These are phyloP conservation scores for Neurospora sp. DNA, from an alignment of 495 filamentous ascomycete species.

Conservation along the genomic window DNA sequence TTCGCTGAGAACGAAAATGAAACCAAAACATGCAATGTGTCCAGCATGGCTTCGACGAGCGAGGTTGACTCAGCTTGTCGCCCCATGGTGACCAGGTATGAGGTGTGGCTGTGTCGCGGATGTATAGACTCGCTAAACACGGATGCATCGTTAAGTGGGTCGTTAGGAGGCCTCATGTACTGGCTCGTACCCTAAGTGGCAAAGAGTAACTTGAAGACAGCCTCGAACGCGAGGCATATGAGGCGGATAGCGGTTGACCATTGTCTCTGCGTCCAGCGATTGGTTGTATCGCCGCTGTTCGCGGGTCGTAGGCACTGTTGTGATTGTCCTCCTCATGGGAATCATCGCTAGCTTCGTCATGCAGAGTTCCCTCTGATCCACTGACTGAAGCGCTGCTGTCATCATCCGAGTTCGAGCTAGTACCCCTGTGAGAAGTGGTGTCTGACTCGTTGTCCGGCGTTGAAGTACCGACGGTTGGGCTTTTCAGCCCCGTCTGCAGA, in stretches of 20 bases:
- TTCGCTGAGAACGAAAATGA: background rate
- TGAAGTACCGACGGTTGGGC: constrained; percentile 4
- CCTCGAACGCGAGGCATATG: constrained; percentile 1
- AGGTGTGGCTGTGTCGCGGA: background rate
- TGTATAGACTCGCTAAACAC: background rate
- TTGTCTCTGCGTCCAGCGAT: constrained; percentile 5
- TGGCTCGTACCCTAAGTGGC: background rate
- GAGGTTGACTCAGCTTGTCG: constrained; percentile 1
- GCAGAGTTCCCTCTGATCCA: constrained; percentile 19
- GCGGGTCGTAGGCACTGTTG: background rate
- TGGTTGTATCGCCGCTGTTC: constrained; percentile 6
- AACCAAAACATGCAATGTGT: constrained; percentile 3
- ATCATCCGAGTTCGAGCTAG: constrained; percentile 10
- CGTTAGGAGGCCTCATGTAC: background rate
- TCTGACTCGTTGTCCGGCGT: constrained; percentile 3
- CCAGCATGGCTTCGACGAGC: background rate
- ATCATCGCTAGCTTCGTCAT: constrained; percentile 11
- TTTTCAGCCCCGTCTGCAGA: constrained; percentile 14
- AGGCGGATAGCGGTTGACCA: constrained; percentile 3
- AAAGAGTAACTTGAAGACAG: background rate
- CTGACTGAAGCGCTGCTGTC: constrained; percentile 9
- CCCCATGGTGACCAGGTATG: background rate
- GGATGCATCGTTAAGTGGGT: background rate
- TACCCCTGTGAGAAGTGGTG: constrained; percentile 4
- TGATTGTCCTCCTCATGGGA: background rate